Conservation (phyloP, 129 eudicot species). For the Artemisia tridentata region DNA sequence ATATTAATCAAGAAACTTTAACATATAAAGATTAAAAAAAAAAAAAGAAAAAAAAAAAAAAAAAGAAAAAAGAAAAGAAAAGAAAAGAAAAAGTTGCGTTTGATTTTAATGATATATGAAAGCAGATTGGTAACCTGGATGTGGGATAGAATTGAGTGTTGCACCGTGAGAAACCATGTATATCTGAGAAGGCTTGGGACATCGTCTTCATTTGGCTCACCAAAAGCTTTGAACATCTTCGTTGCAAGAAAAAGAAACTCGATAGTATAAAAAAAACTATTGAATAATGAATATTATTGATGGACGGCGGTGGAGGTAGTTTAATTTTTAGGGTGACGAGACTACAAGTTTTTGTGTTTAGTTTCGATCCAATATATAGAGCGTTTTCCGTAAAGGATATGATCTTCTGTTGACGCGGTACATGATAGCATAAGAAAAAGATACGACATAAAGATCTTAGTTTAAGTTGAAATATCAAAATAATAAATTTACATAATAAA, state of each 20-base stretch:
- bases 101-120: slow-evolving; percentile 1
- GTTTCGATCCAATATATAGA: not conserved
- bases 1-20: not conserved
- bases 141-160: not conserved
- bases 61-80: too few relatives aligned
- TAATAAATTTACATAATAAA: not conserved
- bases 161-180: not conserved
- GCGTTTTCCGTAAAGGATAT: not conserved
- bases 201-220: not conserved
- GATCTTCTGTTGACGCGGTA: not conserved
- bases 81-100: not conserved
- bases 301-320: not conserved
- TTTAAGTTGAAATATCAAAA: not conserved
- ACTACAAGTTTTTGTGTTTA: not conserved
- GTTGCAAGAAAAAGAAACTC: too few relatives aligned
- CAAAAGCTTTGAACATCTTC: not conserved
- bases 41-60: too few relatives aligned
- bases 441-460: too few relatives aligned
- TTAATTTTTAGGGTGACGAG: not conserved
- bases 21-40: not conserved
- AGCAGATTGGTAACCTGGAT: not conserved
- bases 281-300: not conserved
- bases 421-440: not conserved
- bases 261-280: not conserved
- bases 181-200: not conserved